Evolutionary conservation across 2,329 filamentous ascomycete species (phyloP).

Genomic region (Sclerotinia glacialis): DNA sequence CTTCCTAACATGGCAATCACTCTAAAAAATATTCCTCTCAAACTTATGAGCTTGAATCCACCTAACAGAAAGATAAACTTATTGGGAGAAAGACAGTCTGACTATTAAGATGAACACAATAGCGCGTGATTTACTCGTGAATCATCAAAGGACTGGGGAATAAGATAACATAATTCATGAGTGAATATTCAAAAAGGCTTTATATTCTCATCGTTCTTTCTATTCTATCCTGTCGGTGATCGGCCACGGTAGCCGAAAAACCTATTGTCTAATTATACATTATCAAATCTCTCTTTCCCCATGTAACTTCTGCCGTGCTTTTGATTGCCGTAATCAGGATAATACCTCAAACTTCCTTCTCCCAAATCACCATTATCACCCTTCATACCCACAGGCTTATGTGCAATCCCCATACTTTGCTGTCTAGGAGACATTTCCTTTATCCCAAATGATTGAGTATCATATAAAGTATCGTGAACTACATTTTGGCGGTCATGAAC

Average conservation of each 20-base stretch:
- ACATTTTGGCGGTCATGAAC: background rate
- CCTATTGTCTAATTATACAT: background rate
- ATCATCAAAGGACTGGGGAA: background rate
- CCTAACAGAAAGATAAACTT: too few relatives aligned
- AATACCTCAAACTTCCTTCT: background rate
- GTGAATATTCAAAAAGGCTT: background rate
- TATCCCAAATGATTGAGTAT: background rate
- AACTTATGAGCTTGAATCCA: too few relatives aligned
- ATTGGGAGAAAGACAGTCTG: too few relatives aligned
- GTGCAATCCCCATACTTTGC: background rate
- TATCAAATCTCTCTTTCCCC: background rate
- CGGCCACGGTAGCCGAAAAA: background rate
- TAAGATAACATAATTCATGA: background rate
- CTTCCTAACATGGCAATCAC: too few relatives aligned
- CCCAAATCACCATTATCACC: background rate
- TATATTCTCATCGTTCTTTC: background rate
- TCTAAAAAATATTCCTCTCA: background rate
- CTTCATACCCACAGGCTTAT: background rate
- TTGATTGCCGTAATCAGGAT: background rate
- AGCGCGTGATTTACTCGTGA: too few relatives aligned
- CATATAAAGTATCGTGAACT: background rate
- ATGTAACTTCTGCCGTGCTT: too few relatives aligned
- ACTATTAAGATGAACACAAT: too few relatives aligned
- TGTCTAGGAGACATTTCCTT: background rate
- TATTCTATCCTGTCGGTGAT: background rate